Evolutionary conservation across 768 basidiomycete genomes (phyloP).

Genomic region (Coprinellus aureogranulatus): DNA sequence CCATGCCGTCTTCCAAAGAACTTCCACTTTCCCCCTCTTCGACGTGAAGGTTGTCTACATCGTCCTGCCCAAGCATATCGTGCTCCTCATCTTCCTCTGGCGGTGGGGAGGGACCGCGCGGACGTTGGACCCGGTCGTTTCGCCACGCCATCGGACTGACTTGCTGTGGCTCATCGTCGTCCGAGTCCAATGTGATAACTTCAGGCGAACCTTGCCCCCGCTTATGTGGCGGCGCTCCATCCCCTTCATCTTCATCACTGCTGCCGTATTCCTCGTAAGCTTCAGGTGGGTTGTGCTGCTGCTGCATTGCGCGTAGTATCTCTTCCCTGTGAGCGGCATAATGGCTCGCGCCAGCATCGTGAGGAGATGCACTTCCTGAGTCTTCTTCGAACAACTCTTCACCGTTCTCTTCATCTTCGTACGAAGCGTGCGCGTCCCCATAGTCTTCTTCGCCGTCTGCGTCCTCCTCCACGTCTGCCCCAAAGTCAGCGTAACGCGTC

Average conservation of each 20-base stretch:
- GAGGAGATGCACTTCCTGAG: conserved; percentile 1
- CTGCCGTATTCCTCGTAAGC: conserved; percentile 21
- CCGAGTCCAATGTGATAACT: background rate
- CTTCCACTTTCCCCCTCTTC: conserved; percentile 9
- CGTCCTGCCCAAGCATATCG: conserved; percentile 14
- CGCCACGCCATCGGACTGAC: background rate
- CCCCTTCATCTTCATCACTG: background rate
- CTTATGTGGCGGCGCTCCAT: background rate
- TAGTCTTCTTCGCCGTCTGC: conserved; percentile 17
- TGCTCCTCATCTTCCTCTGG: conserved; percentile 14
- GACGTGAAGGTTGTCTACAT: conserved; percentile 9
- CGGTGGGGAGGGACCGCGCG: background rate
- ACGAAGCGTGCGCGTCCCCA: conserved; percentile 21
- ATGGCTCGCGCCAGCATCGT: too few relatives aligned
- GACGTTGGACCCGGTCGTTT: too few relatives aligned
- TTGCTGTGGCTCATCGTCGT: background rate
- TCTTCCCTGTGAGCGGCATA: too few relatives aligned
- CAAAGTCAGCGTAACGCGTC: conserved; percentile 12
- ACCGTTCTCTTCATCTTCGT: background rate
- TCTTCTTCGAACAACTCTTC: conserved; percentile 20
- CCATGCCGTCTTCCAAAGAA: too few relatives aligned
- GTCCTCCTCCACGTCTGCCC: conserved; percentile 15
- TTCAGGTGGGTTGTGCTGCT: background rate
- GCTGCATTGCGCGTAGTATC: too few relatives aligned
- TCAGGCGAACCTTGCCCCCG: background rate